Evolutionary conservation across 140 eudicot genomes (phyloP).

Genomic region (Ambrosia hybrid): DNA sequence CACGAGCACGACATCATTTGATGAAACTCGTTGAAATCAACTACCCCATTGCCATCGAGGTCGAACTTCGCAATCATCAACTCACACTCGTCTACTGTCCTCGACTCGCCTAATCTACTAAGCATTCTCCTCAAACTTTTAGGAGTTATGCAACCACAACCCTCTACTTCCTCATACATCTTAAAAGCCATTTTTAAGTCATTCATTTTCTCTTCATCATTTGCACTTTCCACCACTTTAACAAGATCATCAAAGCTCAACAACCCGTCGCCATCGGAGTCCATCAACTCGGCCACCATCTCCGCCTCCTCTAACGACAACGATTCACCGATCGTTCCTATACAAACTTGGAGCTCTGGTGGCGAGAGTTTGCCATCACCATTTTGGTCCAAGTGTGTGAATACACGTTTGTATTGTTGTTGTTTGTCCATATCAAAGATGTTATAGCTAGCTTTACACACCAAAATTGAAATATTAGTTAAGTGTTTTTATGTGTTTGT

Average conservation of each 20-base stretch:
- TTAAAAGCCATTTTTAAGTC: slow-evolving; percentile 60
- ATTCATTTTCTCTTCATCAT: slow-evolving; percentile 52
- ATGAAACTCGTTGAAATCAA: slow-evolving; percentile 62
- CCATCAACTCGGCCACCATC: slow-evolving; percentile 47
- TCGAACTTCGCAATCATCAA: slow-evolving; percentile 62
- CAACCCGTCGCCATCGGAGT: slow-evolving; percentile 58
- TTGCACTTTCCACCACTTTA: slow-evolving; percentile 53
- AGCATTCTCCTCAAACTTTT: slow-evolving; percentile 75
- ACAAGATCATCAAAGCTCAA: slow-evolving; percentile 58
- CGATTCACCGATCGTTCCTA: slow-evolving; percentile 39
- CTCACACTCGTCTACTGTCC: slow-evolving; percentile 48
- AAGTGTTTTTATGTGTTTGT: too few species aligned
- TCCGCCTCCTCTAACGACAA: slow-evolving; percentile 53
- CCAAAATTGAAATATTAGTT: not conserved
- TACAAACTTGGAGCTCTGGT: slow-evolving; percentile 57
- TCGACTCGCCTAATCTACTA: slow-evolving; percentile 57
- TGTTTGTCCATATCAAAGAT: slow-evolving; percentile 36
- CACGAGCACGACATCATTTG: slow-evolving; percentile 50
- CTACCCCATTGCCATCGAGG: slow-evolving; percentile 70
- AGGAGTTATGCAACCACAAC: slow-evolving; percentile 56
- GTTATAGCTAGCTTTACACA: not conserved
- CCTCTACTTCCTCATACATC: slow-evolving; percentile 59
- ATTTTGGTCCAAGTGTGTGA: slow-evolving; percentile 56
- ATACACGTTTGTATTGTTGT: slow-evolving; percentile 49
- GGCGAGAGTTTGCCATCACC: slow-evolving; percentile 68